Evolutionary conservation across 768 basidiomycete species (phyloP).

Genomic region (Royoungia palumana): DNA sequence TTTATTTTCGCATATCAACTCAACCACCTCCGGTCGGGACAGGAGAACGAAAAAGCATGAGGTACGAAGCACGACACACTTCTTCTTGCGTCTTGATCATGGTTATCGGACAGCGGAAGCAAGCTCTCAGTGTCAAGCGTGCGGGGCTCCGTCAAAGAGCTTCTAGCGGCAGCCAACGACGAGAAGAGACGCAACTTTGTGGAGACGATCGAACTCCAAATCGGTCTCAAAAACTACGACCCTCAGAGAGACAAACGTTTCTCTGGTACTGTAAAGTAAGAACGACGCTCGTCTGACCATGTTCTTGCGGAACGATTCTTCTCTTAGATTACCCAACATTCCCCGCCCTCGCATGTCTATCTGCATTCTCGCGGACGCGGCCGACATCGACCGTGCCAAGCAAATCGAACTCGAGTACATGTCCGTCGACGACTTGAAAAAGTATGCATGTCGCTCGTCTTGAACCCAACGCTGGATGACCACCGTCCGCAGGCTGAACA

Average conservation of each 20-base stretch:
- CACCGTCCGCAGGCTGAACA: slow-evolving; percentile 73
- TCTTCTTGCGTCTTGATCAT: not conserved
- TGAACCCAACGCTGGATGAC: not conserved
- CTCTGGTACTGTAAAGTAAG: slow-evolving; percentile 95
- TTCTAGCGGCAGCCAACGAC: slow-evolving; percentile 78
- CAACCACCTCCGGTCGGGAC: slow-evolving; percentile 14
- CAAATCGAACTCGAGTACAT: slow-evolving; percentile 98
- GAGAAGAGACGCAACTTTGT: slow-evolving; percentile 93
- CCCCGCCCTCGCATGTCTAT: slow-evolving; percentile 99
- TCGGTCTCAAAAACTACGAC: slow-evolving; percentile 98
- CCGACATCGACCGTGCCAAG: slow-evolving; percentile 98
- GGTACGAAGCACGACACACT: slow-evolving; percentile 14
- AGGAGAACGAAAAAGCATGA: slow-evolving; percentile 29
- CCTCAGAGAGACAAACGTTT: slow-evolving; percentile 99
- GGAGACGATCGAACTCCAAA: slow-evolving; percentile 95
- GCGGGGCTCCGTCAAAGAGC: slow-evolving; percentile 94
- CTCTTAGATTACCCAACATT: slow-evolving; percentile 81
- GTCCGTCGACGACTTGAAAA: slow-evolving; percentile 99
- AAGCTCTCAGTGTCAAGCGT: slow-evolving; percentile 99
- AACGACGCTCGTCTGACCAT: not conserved
- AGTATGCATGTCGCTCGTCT: slow-evolving; percentile 49
- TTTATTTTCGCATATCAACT: slow-evolving; percentile 26
- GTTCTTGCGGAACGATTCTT: not conserved
- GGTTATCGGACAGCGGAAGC: slow-evolving; percentile 34
- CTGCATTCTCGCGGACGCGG: slow-evolving; percentile 99